Conservation (phyloP, 371 early-diverging fungal genomes). For the Funneliformis caledonium region DNA sequence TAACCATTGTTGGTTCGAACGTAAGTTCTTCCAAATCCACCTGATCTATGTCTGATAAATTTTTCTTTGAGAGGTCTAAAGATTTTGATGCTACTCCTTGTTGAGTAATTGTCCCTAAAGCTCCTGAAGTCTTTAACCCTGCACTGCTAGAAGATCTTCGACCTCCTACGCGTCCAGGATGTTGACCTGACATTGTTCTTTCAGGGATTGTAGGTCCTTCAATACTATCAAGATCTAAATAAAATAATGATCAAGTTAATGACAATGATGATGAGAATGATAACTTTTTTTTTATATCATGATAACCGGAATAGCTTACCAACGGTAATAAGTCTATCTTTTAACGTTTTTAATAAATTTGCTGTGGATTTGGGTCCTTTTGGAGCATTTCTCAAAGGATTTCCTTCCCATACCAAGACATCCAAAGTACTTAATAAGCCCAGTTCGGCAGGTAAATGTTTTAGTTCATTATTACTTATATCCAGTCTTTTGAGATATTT, state of each 20-base stretch:
- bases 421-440: conserved; percentile 57
- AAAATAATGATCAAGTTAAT: background rate
- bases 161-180: conserved; percentile 3
- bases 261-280: background rate
- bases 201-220: conserved; percentile 32
- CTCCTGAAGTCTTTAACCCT: background rate
- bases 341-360: conserved; percentile 56
- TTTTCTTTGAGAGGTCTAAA: conserved; percentile 52
- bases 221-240: conserved; percentile 33
- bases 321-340: conserved; percentile 44
- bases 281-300: background rate
- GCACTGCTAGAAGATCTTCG: background rate
- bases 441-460: conserved; percentile 58
- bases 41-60: conserved; percentile 47
- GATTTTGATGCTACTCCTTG: conserved; percentile 43
- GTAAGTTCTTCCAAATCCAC: conserved; percentile 42
- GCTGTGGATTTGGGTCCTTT: conserved; percentile 52
- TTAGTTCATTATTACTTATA: conserved; percentile 64
- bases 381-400: conserved; percentile 58
- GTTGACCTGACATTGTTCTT: background rate
- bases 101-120: conserved; percentile 12
- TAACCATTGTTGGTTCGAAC: conserved; percentile 34
- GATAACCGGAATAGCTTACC: conserved; percentile 27
- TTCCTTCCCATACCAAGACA: conserved; percentile 61
- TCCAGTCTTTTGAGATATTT: conserved; percentile 65